Conservation (phyloP, 1,139 yeast genomes). For the Sugiyamaella japonica region DNA sequence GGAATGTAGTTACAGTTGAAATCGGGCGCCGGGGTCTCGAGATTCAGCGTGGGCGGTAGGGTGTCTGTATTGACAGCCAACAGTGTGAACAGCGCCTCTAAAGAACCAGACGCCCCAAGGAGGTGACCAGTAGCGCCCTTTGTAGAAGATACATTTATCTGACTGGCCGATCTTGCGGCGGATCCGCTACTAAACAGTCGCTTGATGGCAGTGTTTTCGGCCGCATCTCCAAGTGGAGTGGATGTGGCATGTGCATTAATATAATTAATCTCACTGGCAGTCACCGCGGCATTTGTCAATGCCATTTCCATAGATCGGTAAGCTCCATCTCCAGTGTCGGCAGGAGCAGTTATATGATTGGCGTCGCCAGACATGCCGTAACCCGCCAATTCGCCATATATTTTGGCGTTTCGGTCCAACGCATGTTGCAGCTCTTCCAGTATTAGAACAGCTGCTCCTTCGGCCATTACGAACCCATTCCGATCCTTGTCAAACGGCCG, state of each 20-base stretch:
- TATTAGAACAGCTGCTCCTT: conserved; percentile 83
- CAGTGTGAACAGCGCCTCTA: conserved; percentile 82
- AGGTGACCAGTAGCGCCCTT: conserved; percentile 94
- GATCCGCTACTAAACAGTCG: conserved; percentile 38
- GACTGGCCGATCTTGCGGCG: conserved; percentile 37
- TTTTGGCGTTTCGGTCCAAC: conserved; percentile 53
- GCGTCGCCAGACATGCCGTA: conserved; percentile 94
- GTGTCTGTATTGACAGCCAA: conserved; percentile 57
- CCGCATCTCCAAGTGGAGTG: conserved; percentile 82
- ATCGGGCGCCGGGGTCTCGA: conserved; percentile 47
- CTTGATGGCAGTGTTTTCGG: conserved; percentile 77
- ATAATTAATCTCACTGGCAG: conserved; percentile 53
- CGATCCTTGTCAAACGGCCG: conserved; percentile 83
- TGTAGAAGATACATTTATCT: conserved; percentile 65
- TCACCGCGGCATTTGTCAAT: conserved; percentile 49
- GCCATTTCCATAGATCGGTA: conserved; percentile 80
- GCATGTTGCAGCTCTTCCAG: conserved; percentile 83
- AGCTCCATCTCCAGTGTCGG: conserved; percentile 82
- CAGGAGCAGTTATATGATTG: conserved; percentile 89
- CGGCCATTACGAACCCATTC: conserved; percentile 89
- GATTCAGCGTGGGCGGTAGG: conserved; percentile 81
- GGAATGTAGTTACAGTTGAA: conserved; percentile 66
- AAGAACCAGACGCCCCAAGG: conserved; percentile 94
- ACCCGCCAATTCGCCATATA: conserved; percentile 81
- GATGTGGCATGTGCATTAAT: conserved; percentile 98